Base-by-base conservation (phyloP, 169 alveolate species). In the Plasmodium inui region DNA sequence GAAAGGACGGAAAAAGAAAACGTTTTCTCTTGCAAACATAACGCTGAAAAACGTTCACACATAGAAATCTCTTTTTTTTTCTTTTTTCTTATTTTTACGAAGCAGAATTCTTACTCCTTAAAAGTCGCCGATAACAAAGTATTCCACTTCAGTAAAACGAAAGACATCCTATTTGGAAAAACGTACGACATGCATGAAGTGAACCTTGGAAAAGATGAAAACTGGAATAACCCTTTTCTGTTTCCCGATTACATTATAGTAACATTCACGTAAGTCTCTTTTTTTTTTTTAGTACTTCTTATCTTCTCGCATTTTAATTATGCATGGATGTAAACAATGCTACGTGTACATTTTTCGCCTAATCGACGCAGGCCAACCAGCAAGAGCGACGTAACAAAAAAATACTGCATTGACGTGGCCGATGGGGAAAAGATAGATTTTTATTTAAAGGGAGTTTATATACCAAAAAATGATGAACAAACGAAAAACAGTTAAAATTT, bases 391-490 rank as follows among this genome's bases (percentile, higher is more conserved):
- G 72, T 88, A 28, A 88, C 94, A 34, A 88, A 88, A 88, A 88
- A 78, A 79, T 88, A 88, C 50, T 79, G 17, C 83, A 79, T 88
- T n/a, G 22, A 88, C 9, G 34, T 88, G 70, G 74, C 90, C 8
- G 76, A 79, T 30, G 37, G 90, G 7, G 82, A 76, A 28, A 14
- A 61, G 81, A 50, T 88, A 30, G 34, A 79, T 30, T 88, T 88
- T 78, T 80, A 79, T 88, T 88, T 88, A 88, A 88, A 88, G 82
- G 94, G 89, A 78, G 50, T 78, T 88, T 88, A 88, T 88, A 28
- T 41, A 79, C 80, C 83, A 88, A 88, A 78, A 46, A 79, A 88
- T 88, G 73, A 44, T 53, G 71, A 84, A 30, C 72, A 71, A 72
- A 67, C 50, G 41, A 79, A 73, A 85, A 83, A 73, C 19, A 39